Evolutionary conservation across 1,284 basidiomycete species (phyloP), one percentile per base, ranked within the genome.

Genomic region (Rhodofomes roseus): DNA sequence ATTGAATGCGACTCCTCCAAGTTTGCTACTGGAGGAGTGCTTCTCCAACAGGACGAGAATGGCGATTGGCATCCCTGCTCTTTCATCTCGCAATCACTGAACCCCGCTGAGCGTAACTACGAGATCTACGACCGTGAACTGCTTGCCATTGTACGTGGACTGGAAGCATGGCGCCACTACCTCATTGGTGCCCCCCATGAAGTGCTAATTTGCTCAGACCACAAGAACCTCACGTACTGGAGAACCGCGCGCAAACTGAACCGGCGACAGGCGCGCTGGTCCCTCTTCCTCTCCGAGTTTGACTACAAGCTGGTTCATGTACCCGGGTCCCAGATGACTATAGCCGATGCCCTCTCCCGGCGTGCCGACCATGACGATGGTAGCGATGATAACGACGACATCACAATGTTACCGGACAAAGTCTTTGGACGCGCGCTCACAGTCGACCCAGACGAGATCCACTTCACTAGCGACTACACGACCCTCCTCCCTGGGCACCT

Each of bases 221-320:
- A 83, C 61, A 69, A 73, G 16, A 81, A 80, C 60, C 72, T 82
- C 0, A 66, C 71, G 27, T 79, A 79, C 56, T 82, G 76, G 68
- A 39, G 60, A 9, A 69, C 65, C 0, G 59, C 74, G 0, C 69
- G 77, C 34, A 69, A 74, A 4, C 67, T 82, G 0, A 79, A 71
- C 29, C 59, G 70, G 0, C 65, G 0, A 55, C 73, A 0, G n/a
- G n/a, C n/a, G n/a, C n/a, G n/a, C n/a, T n/a, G n/a, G n/a, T n/a
- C n/a, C n/a, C n/a, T n/a, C n/a, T 56, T 68, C 23, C 64, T 84
- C 0, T 53, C 71, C 0, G 44, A 72, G 5, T 81, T 71, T 61
- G 59, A 78, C 44, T 78, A 77, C 60, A 57, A 54, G 0, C 67
- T 84, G 1, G 50, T 66, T 0, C 78, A 81, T 58, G 65, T 69